A percentile compares a stretch with the other conserved stretches of the same genome.
phyloP scores from a whole-genome alignment of 306 rosid genomes.

The Abrus precatorius region DNA sequence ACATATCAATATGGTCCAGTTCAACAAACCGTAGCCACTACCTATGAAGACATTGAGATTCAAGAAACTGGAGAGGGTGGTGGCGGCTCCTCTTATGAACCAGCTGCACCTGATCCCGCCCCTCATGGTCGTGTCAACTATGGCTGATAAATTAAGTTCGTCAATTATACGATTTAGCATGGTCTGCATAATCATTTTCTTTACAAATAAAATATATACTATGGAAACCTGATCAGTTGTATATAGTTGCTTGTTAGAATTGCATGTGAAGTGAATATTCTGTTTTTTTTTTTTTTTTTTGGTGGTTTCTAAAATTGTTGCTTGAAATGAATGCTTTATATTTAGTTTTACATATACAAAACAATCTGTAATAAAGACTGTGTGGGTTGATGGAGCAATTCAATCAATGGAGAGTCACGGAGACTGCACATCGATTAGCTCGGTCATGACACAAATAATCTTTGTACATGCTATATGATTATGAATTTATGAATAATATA shows the following conservation, averaged over 20 bases:
- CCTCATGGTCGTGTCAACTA: neutral
- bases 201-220: neutral
- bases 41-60: conserved; percentile 15
- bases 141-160: neutral
- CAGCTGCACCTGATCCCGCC: neutral
- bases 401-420: neutral
- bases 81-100: neutral
- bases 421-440: neutral
- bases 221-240: conserved; percentile 2
- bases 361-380: neutral
- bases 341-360: neutral
- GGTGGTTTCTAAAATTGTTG: neutral
- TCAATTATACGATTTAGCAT: neutral
- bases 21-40: neutral
- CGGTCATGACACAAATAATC: neutral
- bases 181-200: neutral
- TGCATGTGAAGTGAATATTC: neutral
- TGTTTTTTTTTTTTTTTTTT: neutral
- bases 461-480: neutral
- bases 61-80: neutral
- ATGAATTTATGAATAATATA: neutral
- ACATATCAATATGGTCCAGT: neutral
- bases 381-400: neutral
- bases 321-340: neutral
- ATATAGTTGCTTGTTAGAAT: neutral